Conservation (phyloP, 257 asterid species). For the Nyctanthes arbortristis region DNA sequence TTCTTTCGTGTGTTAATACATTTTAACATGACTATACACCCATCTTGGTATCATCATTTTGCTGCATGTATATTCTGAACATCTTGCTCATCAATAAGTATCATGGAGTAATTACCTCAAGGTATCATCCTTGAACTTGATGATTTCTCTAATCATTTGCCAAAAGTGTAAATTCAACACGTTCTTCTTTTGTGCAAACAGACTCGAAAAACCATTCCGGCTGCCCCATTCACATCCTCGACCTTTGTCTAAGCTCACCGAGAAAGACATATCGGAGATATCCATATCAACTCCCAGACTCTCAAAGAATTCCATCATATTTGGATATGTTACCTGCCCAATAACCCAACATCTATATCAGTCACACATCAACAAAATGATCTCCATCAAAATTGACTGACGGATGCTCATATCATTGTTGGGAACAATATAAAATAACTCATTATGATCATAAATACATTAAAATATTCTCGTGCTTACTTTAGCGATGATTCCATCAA, state of each 20-base stretch:
- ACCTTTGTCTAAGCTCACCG: slow-evolving; percentile 89
- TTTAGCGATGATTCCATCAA: background rate
- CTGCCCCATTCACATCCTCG: slow-evolving; percentile 94
- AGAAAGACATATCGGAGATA: slow-evolving; percentile 87
- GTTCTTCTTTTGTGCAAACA: slow-evolving; percentile 90
- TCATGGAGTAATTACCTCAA: slow-evolving; percentile 34
- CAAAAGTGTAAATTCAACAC: slow-evolving; percentile 68
- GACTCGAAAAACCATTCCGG: slow-evolving; percentile 64
- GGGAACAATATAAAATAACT: background rate
- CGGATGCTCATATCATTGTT: background rate
- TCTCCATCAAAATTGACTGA: background rate
- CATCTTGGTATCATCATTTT: background rate
- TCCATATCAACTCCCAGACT: slow-evolving; percentile 92
- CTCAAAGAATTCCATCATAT: slow-evolving; percentile 97
- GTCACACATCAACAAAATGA: background rate
- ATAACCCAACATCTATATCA: background rate
- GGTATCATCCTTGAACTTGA: slow-evolving; percentile 79
- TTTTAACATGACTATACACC: no score
- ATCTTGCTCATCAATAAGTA: background rate
- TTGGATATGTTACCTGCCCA: slow-evolving; percentile 92
- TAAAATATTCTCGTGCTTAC: background rate
- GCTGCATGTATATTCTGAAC: background rate
- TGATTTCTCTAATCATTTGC: slow-evolving; percentile 83
- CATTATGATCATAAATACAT: background rate
- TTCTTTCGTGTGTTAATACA: no score